Base-by-base conservation (phyloP, 148 eudicot genomes). In the Tetragonia tetragonoides region DNA sequence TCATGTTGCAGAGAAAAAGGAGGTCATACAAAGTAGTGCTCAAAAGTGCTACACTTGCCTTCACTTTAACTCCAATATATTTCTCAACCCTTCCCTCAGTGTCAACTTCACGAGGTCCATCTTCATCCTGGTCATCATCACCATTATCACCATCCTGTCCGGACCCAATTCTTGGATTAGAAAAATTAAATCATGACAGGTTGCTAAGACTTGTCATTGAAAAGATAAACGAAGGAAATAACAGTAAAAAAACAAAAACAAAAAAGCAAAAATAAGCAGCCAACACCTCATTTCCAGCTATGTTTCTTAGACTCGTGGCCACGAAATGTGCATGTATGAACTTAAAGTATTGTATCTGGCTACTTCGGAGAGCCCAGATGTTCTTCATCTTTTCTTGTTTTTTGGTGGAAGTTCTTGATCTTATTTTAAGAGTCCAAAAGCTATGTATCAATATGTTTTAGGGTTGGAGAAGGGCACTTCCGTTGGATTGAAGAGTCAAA, bases 21-120 rank as follows among this genome's bases (percentile, higher is more conserved):
- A 77, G 41, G 51, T 46, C 46, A 46, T 63, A 39, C 18, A 64
- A 54, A 63, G 49, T 12, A 66, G 47, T 7, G 4, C 38, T 51
- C 44, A 40, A 46, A 7, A 16, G 41, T 34, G 63, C 46, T 67
- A 70, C 68, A 86, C 93, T 81, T 89, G 83, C 99, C 99, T 95
- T 93, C 83, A 95, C 99, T 93, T 91, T 93, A 70, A 95, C 99
- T 69, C 99, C 99, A 70, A 91, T 89, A 83, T 95, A 95, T 86
- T 95, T 95, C 82, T 93, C 99, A 64, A 95, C 97, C 80, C 98
- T 86, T 78, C 99, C 97, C 81, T 90, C 99, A 65, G 77, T 81
- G 75, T 89, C 95, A 51, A 91, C 81, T 79, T 81, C 82, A 79
- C 90, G 94, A 74, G 98, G 98, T 57, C 87, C 98, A 75, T 95